phyloP scores from a whole-genome alignment of 2,329 filamentous ascomycete species.

The Emmonsiellopsis sp. region DNA sequence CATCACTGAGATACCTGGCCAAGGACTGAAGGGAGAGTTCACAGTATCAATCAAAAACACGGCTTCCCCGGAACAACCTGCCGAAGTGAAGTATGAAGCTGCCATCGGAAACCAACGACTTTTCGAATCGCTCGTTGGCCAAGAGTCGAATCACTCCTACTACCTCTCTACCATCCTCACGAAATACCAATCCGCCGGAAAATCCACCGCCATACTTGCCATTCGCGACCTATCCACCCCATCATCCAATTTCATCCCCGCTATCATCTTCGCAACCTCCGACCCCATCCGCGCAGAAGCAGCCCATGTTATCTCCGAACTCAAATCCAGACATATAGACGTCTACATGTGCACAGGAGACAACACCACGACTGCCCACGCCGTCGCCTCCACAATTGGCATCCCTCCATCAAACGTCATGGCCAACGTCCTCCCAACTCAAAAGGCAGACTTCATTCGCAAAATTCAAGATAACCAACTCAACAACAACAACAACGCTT shows the following conservation, averaged over 20 bases:
- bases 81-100: constrained; percentile 32
- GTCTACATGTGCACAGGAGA: constrained; percentile 94
- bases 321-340: constrained; percentile 57
- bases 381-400: constrained; percentile 66
- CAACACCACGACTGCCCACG: constrained; percentile 72
- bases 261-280: constrained; percentile 64
- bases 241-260: constrained; percentile 36
- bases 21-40: constrained; percentile 49
- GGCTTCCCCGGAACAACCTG: constrained; percentile 12
- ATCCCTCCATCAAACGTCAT: constrained; percentile 69
- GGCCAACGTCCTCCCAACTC: constrained; percentile 73
- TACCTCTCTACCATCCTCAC: constrained; percentile 27
- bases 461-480: constrained; percentile 35
- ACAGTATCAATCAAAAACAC: constrained; percentile 19
- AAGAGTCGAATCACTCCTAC: constrained; percentile 23
- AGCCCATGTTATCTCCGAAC: constrained; percentile 51
- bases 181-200: constrained; percentile 32
- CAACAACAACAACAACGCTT: constrained; percentile 19
- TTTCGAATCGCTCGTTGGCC: constrained; percentile 22
- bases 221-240: constrained; percentile 20
- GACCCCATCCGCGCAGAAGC: constrained; percentile 75
- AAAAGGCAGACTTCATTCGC: constrained; percentile 58
- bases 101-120: constrained; percentile 52
- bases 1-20: constrained; percentile 48
- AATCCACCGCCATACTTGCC: constrained; percentile 38